Base-by-base conservation (phyloP, 2,329 filamentous ascomycete genomes). In the Alternaria viburni region DNA sequence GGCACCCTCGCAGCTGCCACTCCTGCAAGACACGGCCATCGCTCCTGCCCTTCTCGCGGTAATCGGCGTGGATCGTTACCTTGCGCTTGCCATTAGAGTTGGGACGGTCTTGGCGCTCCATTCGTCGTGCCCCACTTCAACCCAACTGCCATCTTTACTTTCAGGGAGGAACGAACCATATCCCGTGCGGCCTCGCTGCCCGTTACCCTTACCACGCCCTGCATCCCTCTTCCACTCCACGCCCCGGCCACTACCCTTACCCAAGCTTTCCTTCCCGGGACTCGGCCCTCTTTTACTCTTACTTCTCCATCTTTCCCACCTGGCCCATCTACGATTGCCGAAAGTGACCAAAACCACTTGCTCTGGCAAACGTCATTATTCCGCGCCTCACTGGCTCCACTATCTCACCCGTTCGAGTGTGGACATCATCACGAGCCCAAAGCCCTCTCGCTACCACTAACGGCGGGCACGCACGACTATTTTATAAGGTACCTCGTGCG, bases 71-170 rank as follows among this genome's bases (percentile, higher is more conserved):
- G 26, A 30, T 57, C 49, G 21, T 59, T 56, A 12, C 54, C 62
- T 62, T 65, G 69, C 67, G 57, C 73, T 62, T 74, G 66, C 73
- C 64, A 46, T 45, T 32, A 30, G 61, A 64, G 54, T 61, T 49
- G 56, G 57, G 44, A 17, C 52, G 41, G 63, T 54, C 71, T 74
- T 72, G 72, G 69, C 64, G 43, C 19, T 64, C 58, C 26, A 64
- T 70, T 69, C 56, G 59, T 55, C 67, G 64, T 71, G 69, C 70
- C 72, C 73, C 68, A 63, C 70, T 65, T 60, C 64, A 64, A 64
- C 66, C 49, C 54, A 69, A 66, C 64, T 69, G 70, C 67, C 62
- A 69, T 61, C 68, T 67, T 61, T 69, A 66, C 46, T 66, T 70
- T 69, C 57, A 66, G 56, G 70, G 67, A 71, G 67, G 59, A 66